Conservation (phyloP, 306 rosid species). For the Casuarina cunninghamiana region DNA sequence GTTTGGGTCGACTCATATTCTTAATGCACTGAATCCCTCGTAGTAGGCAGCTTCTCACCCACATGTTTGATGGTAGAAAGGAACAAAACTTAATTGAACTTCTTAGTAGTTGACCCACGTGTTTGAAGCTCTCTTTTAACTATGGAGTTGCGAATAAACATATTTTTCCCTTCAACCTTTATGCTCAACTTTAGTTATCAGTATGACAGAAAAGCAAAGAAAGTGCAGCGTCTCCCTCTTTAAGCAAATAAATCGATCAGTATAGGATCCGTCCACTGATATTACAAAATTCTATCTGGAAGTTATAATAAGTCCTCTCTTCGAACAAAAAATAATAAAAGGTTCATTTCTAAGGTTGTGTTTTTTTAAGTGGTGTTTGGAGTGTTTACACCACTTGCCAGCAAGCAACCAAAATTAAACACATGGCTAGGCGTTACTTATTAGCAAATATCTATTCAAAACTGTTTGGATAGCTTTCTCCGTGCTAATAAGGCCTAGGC, state of each 20-base stretch:
- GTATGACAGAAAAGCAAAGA: no score
- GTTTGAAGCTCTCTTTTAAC: background rate
- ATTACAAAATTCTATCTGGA: no score
- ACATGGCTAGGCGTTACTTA: conserved; percentile 27
- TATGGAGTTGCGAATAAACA: background rate
- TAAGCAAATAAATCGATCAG: background rate
- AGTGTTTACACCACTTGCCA: conserved; percentile 54
- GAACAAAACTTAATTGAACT: background rate
- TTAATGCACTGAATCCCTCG: background rate
- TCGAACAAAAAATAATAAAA: background rate
- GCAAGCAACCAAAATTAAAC: conserved; percentile 59
- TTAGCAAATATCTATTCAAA: conserved; percentile 19
- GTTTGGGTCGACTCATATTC: background rate
- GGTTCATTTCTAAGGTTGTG: conserved; percentile 38
- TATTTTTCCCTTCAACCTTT: no score
- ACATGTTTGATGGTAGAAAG: background rate
- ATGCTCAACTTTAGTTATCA: no score
- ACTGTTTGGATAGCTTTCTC: conserved; percentile 35
- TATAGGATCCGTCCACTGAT: background rate
- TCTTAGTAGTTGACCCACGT: background rate
- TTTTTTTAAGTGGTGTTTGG: conserved; percentile 55
- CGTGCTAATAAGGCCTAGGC: background rate
- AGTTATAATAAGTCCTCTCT: no score
- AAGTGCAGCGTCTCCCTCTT: no score
- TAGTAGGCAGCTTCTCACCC: background rate